Evolutionary conservation across 352 stramenopile genomes (phyloP).

Genomic region (Phytophthora brassicae): DNA sequence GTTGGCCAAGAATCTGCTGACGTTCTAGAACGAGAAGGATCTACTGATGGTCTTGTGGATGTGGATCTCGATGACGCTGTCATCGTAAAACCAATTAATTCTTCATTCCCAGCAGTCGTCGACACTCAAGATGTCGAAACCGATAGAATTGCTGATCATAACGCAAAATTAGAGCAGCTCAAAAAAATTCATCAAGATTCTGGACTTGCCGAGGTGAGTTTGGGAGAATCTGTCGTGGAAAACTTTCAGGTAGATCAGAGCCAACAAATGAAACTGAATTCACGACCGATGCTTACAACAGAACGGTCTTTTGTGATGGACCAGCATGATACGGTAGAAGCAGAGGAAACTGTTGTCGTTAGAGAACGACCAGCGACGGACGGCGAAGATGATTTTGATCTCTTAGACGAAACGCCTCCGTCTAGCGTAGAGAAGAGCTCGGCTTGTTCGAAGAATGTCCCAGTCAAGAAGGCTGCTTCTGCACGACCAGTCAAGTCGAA

Average conservation of each 20-base stretch:
- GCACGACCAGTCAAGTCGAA: conserved; percentile 36
- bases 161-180: no score
- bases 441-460: conserved; percentile 6
- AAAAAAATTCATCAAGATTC: no score
- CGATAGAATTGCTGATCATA: no score
- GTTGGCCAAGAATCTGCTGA: conserved; percentile 1
- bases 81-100: background rate
- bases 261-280: conserved; percentile 8
- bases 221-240: conserved; percentile 1
- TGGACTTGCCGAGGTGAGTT: conserved; percentile 11
- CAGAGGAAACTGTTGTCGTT: conserved; percentile 65
- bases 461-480: no score
- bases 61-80: conserved; percentile 3
- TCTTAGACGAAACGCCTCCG: conserved; percentile 8
- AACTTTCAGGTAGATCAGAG: conserved; percentile 14
- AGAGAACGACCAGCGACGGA: conserved; percentile 57
- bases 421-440: conserved; percentile 6
- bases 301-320: conserved; percentile 73
- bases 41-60: conserved; percentile 5
- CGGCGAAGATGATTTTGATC: conserved; percentile 51
- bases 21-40: background rate
- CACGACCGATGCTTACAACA: conserved; percentile 61
- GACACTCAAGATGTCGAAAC: background rate
- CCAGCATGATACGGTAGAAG: conserved; percentile 55
- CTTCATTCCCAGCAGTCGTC: background rate